These are phyloP conservation scores for Periconia digitata DNA, from an alignment of 2,329 filamentous ascomycete species.

Conservation along the genomic window DNA sequence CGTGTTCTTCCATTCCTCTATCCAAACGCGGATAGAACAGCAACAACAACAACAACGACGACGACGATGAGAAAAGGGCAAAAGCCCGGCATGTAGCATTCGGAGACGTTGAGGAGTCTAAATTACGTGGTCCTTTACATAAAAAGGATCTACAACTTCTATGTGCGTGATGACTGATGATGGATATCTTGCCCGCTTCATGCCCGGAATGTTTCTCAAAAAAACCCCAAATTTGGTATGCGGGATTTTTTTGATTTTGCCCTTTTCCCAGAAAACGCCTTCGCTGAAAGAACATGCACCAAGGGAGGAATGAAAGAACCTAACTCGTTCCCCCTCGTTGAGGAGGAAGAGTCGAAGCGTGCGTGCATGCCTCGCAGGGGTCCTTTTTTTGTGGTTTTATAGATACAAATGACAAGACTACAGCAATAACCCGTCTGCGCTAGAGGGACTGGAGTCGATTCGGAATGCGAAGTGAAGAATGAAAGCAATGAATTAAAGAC, in stretches of 20 bases:
- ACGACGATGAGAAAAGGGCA: background rate
- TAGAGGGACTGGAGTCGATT: background rate
- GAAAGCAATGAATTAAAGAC: background rate
- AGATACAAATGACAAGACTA: background rate
- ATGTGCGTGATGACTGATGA: too few relatives aligned
- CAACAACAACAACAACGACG: background rate
- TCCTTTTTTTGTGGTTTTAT: background rate
- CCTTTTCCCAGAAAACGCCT: slow-evolving; percentile 1
- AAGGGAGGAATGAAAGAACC: background rate
- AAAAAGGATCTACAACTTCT: background rate
- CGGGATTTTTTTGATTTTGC: background rate
- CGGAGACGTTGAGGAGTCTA: background rate
- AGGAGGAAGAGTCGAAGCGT: background rate
- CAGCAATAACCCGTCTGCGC: background rate
- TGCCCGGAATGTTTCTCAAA: background rate
- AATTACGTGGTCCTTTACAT: background rate
- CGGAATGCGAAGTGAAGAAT: background rate
- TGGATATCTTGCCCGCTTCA: background rate
- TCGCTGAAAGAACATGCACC: slow-evolving; percentile 1
- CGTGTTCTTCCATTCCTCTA: background rate
- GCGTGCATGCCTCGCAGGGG: too few relatives aligned
- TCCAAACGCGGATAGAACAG: background rate
- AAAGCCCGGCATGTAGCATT: slow-evolving; percentile 3
- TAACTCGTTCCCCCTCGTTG: too few relatives aligned
- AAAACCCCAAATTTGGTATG: too few relatives aligned